Evolutionary conservation across 495 filamentous ascomycete genomes (phyloP), one percentile per base, ranked within the genome.

Genomic region (Aspergillus cristatus): DNA sequence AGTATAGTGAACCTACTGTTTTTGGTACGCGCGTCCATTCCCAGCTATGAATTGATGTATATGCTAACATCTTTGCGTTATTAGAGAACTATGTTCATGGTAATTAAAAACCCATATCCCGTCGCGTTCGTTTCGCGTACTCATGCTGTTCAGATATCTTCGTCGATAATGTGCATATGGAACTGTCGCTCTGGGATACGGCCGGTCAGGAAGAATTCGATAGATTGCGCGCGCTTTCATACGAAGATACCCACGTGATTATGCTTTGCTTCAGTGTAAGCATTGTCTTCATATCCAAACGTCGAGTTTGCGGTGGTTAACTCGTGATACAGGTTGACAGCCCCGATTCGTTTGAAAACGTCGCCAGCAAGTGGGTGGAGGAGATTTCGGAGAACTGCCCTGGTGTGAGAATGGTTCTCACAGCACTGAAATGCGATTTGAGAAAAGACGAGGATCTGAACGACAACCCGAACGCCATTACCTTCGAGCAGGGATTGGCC

Each of bases 171-270:
- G 81, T 83, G 35, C 91, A 97, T 63, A 93, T 98, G 60, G 91
- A 98, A 60, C 72, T 98, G 40, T 94, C 87, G 32, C 72, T 98
- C 41, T 98, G 91, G 91, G 91, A 98, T 65, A 98, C 91, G 0
- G 91, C 91, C 18, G 91, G 91, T 12, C 91, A 98, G 67, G 91
- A 98, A 69, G 91, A 98, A 78, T 98, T 97, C 66, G 91, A 98
- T 65, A 84, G 91, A 14, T 70, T 98, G 57, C 83, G 91, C 48
- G 88, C 85, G 42, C 77, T 98, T 12, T 94, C 87, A 40, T 98
- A 98, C 67, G 93, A 94, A 52, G 89, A 98, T 51, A 98, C 91
- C 20, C 91, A 98, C 54, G 79, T 91, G 13, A 91, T 98, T 38
- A 95, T 98, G 83, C 84, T 98, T 35, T 98, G 91, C 68, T 98